phyloP scores from a whole-genome alignment of 306 rosid species.

The Mucuna pruriens region DNA sequence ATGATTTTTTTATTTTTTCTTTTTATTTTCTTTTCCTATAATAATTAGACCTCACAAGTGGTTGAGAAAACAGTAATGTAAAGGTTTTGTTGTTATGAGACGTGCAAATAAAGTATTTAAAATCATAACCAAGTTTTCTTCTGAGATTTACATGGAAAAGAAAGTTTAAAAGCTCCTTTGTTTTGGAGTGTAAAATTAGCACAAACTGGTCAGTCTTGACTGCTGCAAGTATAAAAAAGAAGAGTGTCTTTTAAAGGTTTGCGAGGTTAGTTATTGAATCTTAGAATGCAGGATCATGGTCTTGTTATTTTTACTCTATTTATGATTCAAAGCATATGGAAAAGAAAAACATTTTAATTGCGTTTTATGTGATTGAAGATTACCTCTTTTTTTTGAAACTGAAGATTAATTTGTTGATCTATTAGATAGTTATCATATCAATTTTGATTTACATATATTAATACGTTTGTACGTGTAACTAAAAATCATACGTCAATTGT shows the following conservation, averaged over 20 bases:
- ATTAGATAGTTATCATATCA: not conserved
- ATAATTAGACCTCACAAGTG: too few relatives aligned
- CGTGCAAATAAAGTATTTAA: conserved; percentile 38
- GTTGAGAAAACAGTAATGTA: not conserved
- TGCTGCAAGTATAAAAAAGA: not conserved
- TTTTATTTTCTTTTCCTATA: too few relatives aligned
- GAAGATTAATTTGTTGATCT: not conserved
- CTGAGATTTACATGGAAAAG: conserved; percentile 19
- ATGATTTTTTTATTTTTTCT: too few relatives aligned
- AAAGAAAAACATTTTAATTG: not conserved
- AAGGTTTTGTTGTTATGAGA: not conserved
- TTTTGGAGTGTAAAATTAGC: conserved; percentile 9
- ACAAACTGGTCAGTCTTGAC: not conserved
- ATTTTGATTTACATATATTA: not conserved
- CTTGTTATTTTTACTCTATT: not conserved
- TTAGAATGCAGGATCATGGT: not conserved
- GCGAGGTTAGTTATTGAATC: not conserved
- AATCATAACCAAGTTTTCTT: not conserved
- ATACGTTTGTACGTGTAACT: not conserved
- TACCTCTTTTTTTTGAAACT: too few relatives aligned
- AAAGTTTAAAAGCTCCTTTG: not conserved
- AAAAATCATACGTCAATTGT: not conserved
- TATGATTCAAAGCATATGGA: not conserved
- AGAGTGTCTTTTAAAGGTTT: conserved; percentile 26
- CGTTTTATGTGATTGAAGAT: not conserved